Evolutionary conservation across 192 early-diverging fungal species (phyloP).

Genomic region (Mortierella hygrophila): DNA sequence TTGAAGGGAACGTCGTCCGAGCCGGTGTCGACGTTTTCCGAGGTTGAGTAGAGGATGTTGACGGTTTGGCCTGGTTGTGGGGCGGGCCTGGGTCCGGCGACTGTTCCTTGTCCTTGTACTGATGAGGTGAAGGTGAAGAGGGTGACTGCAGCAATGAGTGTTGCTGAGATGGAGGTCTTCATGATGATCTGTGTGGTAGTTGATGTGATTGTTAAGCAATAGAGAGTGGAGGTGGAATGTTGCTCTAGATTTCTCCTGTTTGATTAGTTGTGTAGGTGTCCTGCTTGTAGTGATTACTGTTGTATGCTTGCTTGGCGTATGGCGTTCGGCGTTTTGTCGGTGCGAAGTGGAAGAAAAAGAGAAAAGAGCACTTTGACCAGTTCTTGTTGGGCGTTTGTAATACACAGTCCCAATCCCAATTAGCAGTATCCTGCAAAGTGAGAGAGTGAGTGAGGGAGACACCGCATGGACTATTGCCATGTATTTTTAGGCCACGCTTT

Average conservation of each 20-base stretch:
- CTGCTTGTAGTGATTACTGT: no score
- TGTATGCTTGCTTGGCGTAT: no score
- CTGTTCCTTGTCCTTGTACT: constrained; percentile 8
- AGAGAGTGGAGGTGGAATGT: not conserved
- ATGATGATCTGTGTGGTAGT: not conserved
- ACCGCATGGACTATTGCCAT: no score
- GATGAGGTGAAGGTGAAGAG: not conserved
- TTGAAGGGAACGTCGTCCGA: constrained; percentile 24
- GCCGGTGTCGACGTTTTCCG: constrained; percentile 18
- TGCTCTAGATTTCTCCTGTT: not conserved
- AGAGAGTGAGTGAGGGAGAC: no score
- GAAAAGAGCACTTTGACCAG: no score
- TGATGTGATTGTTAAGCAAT: no score
- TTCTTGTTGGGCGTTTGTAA: no score
- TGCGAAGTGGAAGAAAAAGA: no score
- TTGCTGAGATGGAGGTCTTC: not conserved
- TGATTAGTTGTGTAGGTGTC: not conserved
- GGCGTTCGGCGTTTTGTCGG: no score
- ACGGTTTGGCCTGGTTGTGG: constrained; percentile 17
- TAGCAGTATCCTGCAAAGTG: no score
- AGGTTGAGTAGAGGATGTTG: constrained; percentile 27
- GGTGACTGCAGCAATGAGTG: not conserved
- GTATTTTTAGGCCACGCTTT: no score
- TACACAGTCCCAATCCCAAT: no score
- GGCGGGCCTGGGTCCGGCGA: not conserved